A percentile compares a stretch with the other conserved stretches of the same genome.
Conservation (phyloP, 176 grass and related monocot genomes). For the Cenchrus americanus region DNA sequence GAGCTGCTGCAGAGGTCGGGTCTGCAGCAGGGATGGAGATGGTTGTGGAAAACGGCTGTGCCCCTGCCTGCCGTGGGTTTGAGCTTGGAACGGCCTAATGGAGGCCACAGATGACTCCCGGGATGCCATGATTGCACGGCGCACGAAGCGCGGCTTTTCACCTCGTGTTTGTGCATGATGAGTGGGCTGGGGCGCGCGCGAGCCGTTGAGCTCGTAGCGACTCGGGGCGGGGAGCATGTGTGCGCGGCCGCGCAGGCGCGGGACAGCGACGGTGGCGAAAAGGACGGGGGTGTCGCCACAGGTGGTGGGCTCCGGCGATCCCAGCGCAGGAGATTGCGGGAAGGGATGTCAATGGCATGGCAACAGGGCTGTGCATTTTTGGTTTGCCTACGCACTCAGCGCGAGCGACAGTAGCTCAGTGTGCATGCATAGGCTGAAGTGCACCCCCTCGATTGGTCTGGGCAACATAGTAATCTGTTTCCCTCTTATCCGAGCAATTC, state of each 20-base stretch:
- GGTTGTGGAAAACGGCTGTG: not conserved
- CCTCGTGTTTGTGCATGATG: slow-evolving; percentile 19
- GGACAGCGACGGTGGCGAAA: slow-evolving; percentile 44
- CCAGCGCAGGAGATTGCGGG: slow-evolving; percentile 7
- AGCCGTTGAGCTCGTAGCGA: not conserved
- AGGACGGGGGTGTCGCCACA: not conserved
- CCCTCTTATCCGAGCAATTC: not conserved
- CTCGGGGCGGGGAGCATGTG: not conserved
- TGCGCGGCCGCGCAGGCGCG: slow-evolving; percentile 13
- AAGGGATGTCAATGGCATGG: not conserved
- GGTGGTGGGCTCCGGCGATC: slow-evolving; percentile 40
- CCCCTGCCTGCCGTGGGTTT: not conserved
- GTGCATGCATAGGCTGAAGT: not conserved
- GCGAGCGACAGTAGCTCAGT: slow-evolving; percentile 1
- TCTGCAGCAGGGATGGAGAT: not conserved
- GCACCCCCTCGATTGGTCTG: not conserved
- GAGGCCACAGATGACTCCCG: not conserved
- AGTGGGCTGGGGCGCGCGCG: slow-evolving; percentile 3
- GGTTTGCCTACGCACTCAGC: slow-evolving; percentile 32
- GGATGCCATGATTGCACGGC: slow-evolving; percentile 42
- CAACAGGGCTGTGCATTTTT: not conserved
- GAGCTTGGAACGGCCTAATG: not conserved
- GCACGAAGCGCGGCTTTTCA: slow-evolving; percentile 25
- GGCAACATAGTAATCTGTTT: slow-evolving; percentile 2
- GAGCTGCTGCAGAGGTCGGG: not conserved